Percentiles rank a stretch among this genome's conserved stretches.
Evolutionary conservation across 2,329 filamentous ascomycete genomes (phyloP).

Genomic region (Stemphylium vesicarium): DNA sequence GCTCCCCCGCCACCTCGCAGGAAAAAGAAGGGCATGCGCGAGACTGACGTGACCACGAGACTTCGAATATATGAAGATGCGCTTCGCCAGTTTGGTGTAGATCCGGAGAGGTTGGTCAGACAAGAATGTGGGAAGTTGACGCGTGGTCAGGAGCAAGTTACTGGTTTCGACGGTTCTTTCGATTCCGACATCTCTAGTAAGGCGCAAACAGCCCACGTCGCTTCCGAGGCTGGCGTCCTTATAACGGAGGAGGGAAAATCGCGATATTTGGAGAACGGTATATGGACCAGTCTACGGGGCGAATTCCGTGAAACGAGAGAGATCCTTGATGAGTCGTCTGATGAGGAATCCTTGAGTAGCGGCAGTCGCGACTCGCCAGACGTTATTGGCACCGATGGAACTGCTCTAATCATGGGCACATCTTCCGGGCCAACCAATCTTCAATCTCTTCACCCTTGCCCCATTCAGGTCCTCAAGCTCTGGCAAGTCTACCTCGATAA

Average conservation of each 20-base stretch:
- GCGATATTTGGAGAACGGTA: conserved; percentile 40
- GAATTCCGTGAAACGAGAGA: conserved; percentile 40
- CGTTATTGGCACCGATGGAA: conserved; percentile 12
- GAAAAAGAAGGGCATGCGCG: conserved; percentile 1
- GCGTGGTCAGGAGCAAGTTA: not conserved
- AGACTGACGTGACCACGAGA: conserved; percentile 21
- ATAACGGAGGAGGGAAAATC: conserved; percentile 37
- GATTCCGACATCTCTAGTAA: not conserved
- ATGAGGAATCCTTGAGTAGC: conserved; percentile 26
- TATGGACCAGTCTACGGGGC: conserved; percentile 40
- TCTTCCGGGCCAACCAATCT: conserved; percentile 19
- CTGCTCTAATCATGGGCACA: conserved; percentile 29
- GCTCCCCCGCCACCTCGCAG: conserved; percentile 25
- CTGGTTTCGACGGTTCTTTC: conserved; percentile 7
- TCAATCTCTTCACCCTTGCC: conserved; percentile 64
- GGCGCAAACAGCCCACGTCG: not conserved
- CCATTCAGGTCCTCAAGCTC: conserved; percentile 69
- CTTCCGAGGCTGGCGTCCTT: conserved; percentile 26
- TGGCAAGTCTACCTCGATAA: conserved; percentile 74
- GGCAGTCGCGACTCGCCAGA: not conserved
- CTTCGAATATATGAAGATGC: conserved; percentile 41
- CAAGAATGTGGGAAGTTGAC: conserved; percentile 7
- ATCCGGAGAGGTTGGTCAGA: conserved; percentile 32
- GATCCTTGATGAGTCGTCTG: conserved; percentile 39
- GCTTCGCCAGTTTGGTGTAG: conserved; percentile 35